A percentile compares a stretch with the other conserved stretches of the same genome.
Conservation (phyloP, 352 stramenopile genomes). For the Pythium sp. region DNA sequence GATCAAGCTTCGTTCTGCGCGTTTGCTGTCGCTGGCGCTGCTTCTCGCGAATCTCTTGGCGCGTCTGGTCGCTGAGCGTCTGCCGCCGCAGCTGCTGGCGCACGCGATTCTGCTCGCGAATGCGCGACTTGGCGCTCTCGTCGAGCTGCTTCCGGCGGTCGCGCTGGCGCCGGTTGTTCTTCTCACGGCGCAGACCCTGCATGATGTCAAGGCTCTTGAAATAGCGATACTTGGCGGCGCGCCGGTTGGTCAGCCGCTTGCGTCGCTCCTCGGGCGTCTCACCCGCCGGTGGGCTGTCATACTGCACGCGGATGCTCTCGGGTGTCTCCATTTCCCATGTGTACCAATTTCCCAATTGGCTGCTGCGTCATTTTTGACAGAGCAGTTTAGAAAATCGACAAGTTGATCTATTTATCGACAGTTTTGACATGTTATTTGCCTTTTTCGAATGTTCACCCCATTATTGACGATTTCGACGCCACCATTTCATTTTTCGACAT, state of each 20-base stretch:
- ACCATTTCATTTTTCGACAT: background rate
- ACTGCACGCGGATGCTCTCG: constrained; percentile 48
- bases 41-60: constrained; percentile 34
- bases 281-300: constrained; percentile 29
- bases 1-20: constrained; percentile 42
- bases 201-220: constrained; percentile 24
- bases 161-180: constrained; percentile 44
- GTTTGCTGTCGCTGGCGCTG: constrained; percentile 42
- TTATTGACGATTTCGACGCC: too few species aligned
- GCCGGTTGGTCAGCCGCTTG: constrained; percentile 49
- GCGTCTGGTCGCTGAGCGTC: constrained; percentile 38
- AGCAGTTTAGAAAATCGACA: too few species aligned
- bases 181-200: constrained; percentile 35
- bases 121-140: constrained; percentile 23
- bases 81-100: constrained; percentile 52
- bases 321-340: constrained; percentile 40
- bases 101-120: constrained; percentile 62
- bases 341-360: background rate
- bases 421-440: too few species aligned
- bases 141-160: constrained; percentile 45
- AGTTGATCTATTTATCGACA: too few species aligned
- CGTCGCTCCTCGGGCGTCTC: constrained; percentile 51
- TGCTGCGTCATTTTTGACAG: background rate
- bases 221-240: constrained; percentile 69
- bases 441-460: too few species aligned